phyloP scores from a whole-genome alignment of 768 basidiomycete genomes.

The Lenzites betulinus region DNA sequence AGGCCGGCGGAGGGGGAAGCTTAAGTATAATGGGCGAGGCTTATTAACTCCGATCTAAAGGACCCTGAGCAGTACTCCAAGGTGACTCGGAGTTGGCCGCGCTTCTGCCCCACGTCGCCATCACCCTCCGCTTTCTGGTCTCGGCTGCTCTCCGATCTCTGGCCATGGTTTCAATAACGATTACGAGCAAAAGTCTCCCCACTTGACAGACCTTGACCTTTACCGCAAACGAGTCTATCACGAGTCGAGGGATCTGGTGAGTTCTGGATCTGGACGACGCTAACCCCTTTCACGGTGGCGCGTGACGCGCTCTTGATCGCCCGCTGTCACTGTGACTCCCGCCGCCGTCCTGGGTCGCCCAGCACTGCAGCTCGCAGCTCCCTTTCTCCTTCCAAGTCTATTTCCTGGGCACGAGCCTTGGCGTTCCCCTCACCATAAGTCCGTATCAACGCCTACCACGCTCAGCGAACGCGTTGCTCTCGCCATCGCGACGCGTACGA shows the following conservation, averaged over 20 bases:
- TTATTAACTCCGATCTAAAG: conserved; percentile 21
- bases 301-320: conserved; percentile 11
- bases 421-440: neutral
- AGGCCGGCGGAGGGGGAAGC: neutral
- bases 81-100: conserved; percentile 11
- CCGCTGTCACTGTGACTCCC: neutral
- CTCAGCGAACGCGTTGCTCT: neutral
- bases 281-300: neutral
- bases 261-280: conserved; percentile 2
- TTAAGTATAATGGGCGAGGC: conserved; percentile 15
- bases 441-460: too few relatives aligned
- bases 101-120: conserved; percentile 12
- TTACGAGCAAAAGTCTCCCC: neutral
- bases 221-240: neutral
- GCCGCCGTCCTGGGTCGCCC: too few relatives aligned
- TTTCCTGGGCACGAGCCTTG: neutral
- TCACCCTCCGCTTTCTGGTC: neutral
- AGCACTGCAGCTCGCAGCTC: too few relatives aligned
- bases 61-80: conserved; percentile 16
- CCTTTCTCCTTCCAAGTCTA: neutral
- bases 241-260: neutral
- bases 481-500: neutral
- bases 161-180: neutral
- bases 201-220: too few relatives aligned
- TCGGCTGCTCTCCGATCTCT: neutral